Conservation (phyloP, 495 filamentous ascomycete species). For the Annulohypoxylon bovei region DNA sequence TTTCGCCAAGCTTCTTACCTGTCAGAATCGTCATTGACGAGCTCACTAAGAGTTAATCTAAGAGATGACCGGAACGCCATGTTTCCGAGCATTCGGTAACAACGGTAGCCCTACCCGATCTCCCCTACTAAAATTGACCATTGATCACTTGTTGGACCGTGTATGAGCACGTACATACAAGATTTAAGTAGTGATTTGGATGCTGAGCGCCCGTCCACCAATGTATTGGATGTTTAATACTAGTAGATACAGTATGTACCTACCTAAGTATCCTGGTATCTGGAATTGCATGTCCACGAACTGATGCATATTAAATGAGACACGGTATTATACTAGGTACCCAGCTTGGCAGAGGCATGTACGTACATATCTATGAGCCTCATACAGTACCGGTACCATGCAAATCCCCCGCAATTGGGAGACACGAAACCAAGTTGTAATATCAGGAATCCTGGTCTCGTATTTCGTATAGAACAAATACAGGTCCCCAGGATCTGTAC, state of each 20-base stretch:
- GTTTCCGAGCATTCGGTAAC: conserved; percentile 37
- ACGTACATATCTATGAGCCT: conserved; percentile 1
- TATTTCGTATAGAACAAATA: conserved; percentile 5
- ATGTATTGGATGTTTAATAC: too few relatives aligned
- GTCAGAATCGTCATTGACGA: conserved; percentile 12
- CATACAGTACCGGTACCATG: background rate
- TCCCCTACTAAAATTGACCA: conserved; percentile 13
- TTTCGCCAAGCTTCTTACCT: conserved; percentile 9
- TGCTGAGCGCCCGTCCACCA: background rate
- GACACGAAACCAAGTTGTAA: conserved; percentile 3
- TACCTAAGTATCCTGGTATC: too few relatives aligned
- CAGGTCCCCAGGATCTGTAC: too few relatives aligned
- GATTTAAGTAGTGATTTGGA: background rate
- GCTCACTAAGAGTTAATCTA: background rate
- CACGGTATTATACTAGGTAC: background rate
- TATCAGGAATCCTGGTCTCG: conserved; percentile 8
- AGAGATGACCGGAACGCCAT: conserved; percentile 33
- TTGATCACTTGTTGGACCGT: conserved; percentile 16
- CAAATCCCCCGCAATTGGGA: conserved; percentile 19
- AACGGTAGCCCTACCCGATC: conserved; percentile 37
- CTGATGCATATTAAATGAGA: conserved; percentile 6
- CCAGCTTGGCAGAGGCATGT: background rate
- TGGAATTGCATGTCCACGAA: background rate
- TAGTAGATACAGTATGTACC: too few relatives aligned
- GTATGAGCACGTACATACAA: background rate